These are phyloP conservation scores for Phytophthora syringae DNA, from an alignment of 352 stramenopile species.

Conservation along the genomic window DNA sequence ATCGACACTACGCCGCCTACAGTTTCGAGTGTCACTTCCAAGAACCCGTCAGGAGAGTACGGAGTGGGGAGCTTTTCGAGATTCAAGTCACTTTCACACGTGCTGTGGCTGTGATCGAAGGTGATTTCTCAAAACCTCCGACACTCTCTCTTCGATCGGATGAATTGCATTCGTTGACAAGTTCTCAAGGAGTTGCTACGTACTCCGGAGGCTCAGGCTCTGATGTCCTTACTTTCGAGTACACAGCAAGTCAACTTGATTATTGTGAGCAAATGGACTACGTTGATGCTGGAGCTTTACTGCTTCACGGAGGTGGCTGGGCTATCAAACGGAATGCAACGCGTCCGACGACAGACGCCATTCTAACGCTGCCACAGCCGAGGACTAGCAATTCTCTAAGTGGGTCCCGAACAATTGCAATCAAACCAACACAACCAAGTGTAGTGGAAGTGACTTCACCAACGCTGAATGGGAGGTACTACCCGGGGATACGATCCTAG, in stretches of 20 bases:
- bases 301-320: slow-evolving; percentile 32
- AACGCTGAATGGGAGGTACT: slow-evolving; percentile 56
- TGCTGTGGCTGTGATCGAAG: slow-evolving; percentile 47
- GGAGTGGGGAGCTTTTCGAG: slow-evolving; percentile 55
- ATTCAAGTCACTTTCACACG: slow-evolving; percentile 62
- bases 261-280: slow-evolving; percentile 78
- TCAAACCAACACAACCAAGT: slow-evolving; percentile 58
- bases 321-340: slow-evolving; percentile 55
- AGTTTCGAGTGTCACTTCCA: slow-evolving; percentile 50
- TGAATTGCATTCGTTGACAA: slow-evolving; percentile 58
- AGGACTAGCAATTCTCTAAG: slow-evolving; percentile 50
- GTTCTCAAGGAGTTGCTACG: slow-evolving; percentile 41
- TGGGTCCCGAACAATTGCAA: slow-evolving; percentile 52
- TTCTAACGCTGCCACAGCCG: slow-evolving; percentile 52
- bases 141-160: slow-evolving; percentile 54
- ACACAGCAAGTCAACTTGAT: slow-evolving; percentile 54
- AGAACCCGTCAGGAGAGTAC: slow-evolving; percentile 61
- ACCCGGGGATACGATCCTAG: slow-evolving; percentile 54
- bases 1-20: slow-evolving; percentile 61
- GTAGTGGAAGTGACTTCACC: slow-evolving; percentile 45
- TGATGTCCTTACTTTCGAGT: slow-evolving; percentile 57
- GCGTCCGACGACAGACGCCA: slow-evolving; percentile 49
- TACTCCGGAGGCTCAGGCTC: slow-evolving; percentile 68
- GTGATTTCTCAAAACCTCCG: slow-evolving; percentile 16
- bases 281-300: slow-evolving; percentile 47